Evolutionary conservation across 148 eudicot genomes (phyloP).

Genomic region (Camellia lanceoleosa): DNA sequence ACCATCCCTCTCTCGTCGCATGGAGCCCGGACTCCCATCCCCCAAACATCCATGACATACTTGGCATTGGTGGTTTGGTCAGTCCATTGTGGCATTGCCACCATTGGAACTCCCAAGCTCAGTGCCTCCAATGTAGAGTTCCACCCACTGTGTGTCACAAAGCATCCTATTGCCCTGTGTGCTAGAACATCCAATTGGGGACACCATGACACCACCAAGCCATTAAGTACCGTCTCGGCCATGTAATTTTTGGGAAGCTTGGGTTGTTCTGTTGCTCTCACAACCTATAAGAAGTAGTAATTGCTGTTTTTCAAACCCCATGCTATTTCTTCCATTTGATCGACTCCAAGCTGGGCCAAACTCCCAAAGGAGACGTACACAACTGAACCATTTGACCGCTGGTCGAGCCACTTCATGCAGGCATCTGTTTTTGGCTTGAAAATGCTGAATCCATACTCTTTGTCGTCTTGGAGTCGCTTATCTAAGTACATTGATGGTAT

Average conservation of each 20-base stretch:
- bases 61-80: conserved; percentile 31
- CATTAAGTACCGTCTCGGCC: conserved; percentile 14
- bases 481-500: conserved; percentile 47
- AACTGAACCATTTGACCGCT: conserved; percentile 34
- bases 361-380: conserved; percentile 58
- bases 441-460: conserved; percentile 35
- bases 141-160: conserved; percentile 52
- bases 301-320: conserved; percentile 23
- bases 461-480: conserved; percentile 39
- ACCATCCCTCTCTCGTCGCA: conserved; percentile 20
- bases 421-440: conserved; percentile 27
- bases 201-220: conserved; percentile 46
- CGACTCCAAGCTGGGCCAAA: conserved; percentile 24
- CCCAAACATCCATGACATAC: conserved; percentile 39
- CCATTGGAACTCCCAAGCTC: conserved; percentile 38
- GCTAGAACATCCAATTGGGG: conserved; percentile 42
- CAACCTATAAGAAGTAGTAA: conserved; percentile 46
- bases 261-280: conserved; percentile 32
- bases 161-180: conserved; percentile 45
- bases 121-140: conserved; percentile 49
- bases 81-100: background rate
- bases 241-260: conserved; percentile 30
- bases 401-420: conserved; percentile 43
- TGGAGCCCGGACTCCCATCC: conserved; percentile 27
- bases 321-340: conserved; percentile 39